Percentiles rank a stretch among this genome's conserved stretches.
Evolutionary conservation across 495 filamentous ascomycete species (phyloP).

Genomic region (Neurospora discreta): DNA sequence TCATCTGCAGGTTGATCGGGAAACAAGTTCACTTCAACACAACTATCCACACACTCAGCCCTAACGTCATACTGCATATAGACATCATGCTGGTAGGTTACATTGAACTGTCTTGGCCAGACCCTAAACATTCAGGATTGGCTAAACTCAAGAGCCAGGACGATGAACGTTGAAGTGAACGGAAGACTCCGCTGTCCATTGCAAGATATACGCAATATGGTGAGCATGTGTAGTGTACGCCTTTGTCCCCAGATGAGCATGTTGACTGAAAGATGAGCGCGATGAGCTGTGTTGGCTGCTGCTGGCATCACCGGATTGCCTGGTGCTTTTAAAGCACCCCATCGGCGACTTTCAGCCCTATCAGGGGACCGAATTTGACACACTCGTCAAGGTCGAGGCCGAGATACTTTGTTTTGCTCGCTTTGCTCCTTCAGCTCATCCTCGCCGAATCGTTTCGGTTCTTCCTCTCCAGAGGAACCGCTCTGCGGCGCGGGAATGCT

Average conservation of each 20-base stretch:
- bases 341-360: too few relatives aligned
- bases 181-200: too few relatives aligned
- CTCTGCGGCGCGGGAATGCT: neutral
- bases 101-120: neutral
- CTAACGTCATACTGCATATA: neutral
- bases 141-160: neutral
- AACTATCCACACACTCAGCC: neutral
- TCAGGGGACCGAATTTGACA: too few relatives aligned
- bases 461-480: neutral
- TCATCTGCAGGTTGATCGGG: neutral
- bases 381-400: too few relatives aligned
- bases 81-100: neutral
- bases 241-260: too few relatives aligned
- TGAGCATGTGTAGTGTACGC: too few relatives aligned
- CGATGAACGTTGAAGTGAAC: neutral
- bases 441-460: neutral
- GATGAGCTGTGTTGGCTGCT: neutral
- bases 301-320: neutral
- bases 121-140: neutral
- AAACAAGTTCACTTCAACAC: neutral
- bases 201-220: too few relatives aligned
- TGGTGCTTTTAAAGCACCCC: too few relatives aligned
- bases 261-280: too few relatives aligned
- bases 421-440: neutral
- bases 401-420: neutral